Evolutionary conservation across 371 early-diverging fungal genomes (phyloP).

Genomic region (Furculomyces boomerangus): DNA sequence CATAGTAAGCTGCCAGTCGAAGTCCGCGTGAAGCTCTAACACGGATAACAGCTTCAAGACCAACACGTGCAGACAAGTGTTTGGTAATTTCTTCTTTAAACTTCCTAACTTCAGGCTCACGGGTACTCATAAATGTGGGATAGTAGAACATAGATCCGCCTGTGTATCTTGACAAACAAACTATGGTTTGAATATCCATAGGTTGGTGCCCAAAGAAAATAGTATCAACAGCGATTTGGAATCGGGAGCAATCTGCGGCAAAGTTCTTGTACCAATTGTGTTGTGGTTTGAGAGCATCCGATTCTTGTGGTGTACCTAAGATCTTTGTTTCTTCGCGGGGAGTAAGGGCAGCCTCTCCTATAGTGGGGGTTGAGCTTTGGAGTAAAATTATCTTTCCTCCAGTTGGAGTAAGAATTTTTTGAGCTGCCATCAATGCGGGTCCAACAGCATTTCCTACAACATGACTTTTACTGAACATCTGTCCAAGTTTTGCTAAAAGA

Average conservation of each 20-base stretch:
- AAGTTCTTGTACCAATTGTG: slow-evolving; percentile 82
- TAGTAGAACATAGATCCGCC: slow-evolving; percentile 93
- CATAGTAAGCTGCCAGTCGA: slow-evolving; percentile 76
- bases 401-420: slow-evolving; percentile 46
- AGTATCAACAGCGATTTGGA: slow-evolving; percentile 84
- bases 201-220: slow-evolving; percentile 78
- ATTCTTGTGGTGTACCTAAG: slow-evolving; percentile 82
- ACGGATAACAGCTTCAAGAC: slow-evolving; percentile 92
- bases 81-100: slow-evolving; percentile 74
- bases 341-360: slow-evolving; percentile 72
- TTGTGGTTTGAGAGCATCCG: slow-evolving; percentile 61
- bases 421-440: slow-evolving; percentile 60
- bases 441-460: slow-evolving; percentile 59
- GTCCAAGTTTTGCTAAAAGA: slow-evolving; percentile 63
- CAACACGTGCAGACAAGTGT: slow-evolving; percentile 64
- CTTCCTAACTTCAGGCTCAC: slow-evolving; percentile 73
- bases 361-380: slow-evolving; percentile 64
- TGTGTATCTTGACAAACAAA: slow-evolving; percentile 73
- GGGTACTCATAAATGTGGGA: slow-evolving; percentile 79
- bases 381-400: slow-evolving; percentile 80
- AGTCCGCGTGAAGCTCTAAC: slow-evolving; percentile 84
- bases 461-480: slow-evolving; percentile 58
- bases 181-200: slow-evolving; percentile 84
- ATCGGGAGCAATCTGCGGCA: slow-evolving; percentile 79
- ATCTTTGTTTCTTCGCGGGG: slow-evolving; percentile 72